Evolutionary conservation across 2,329 filamentous ascomycete species (phyloP), one percentile per base, ranked within the genome.

Genomic region (Pleomassaria siparia): DNA sequence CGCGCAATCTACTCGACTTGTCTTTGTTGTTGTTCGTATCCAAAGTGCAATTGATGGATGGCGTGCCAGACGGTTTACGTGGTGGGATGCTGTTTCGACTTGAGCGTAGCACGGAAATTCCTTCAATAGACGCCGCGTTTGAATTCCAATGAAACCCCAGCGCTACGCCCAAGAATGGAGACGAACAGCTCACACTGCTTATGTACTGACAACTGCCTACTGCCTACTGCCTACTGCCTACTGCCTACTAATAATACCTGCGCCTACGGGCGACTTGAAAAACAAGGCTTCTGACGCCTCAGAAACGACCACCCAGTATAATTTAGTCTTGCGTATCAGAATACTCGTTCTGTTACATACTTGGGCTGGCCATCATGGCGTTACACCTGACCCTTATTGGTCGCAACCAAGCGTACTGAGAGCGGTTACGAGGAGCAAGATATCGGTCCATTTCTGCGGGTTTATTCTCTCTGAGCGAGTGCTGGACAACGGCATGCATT

Each of bases 41-140:
- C 4, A 21, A 15, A 40, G 21, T 11, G 21, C 22, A 40, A 40
- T 46, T 33, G 29, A 41, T n/a, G 16, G 29, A 41, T n/a, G 16
- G 25, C 28, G 25, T 15, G 40, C 40, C 25, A 42, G 15, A 20
- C 28, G 16, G 16, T 24, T 40, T 21, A 21, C 35, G 13, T 28
- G 25, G 35, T 15, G 33, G 30, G 15, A 48, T 40, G 46, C 50
- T 57, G 59, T 64, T 62, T 64, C 56, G 59, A 46, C 57, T 61
- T 59, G 55, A 55, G 55, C 52, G 62, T 62, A 54, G 56, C 63
- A 64, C 63, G 58, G 59, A 60, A 54, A 56, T 60, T 50, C 60
- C 58, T 60, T 53, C 56, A 57, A 59, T 66, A 66, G 62, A 66
- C 63, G 65, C 65, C 62, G 63, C 57, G 54, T 50, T 55, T 53